These are phyloP conservation scores for Rhodamnia rubescens DNA, from an alignment of 345 rosid species.

Conservation along the genomic window DNA sequence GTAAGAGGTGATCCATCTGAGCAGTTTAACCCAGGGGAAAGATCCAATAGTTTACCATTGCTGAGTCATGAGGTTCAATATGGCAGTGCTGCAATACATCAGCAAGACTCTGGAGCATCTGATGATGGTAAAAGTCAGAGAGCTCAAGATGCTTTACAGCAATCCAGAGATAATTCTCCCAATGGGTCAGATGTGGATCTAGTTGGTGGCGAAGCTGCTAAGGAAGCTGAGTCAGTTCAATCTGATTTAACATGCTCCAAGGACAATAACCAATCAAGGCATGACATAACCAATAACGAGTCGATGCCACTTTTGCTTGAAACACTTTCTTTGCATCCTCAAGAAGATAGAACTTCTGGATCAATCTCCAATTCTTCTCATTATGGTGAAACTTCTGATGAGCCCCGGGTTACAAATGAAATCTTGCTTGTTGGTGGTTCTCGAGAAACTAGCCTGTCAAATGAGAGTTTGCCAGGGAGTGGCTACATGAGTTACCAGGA, in stretches of 20 bases:
- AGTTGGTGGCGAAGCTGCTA: not conserved
- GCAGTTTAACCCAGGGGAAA: not conserved
- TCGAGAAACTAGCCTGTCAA: slow-evolving; percentile 18
- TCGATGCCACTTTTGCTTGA: slow-evolving; percentile 26
- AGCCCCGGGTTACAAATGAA: slow-evolving; percentile 14
- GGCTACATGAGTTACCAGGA: slow-evolving; percentile 17
- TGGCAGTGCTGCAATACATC: slow-evolving; percentile 8
- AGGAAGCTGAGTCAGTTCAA: slow-evolving; percentile 17
- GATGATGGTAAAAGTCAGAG: slow-evolving; percentile 3
- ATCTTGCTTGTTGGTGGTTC: slow-evolving; percentile 10
- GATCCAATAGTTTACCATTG: not conserved
- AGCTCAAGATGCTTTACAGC: slow-evolving; percentile 8
- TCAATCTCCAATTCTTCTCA: slow-evolving; percentile 6
- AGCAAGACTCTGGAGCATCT: slow-evolving; percentile 10
- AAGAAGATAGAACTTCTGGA: slow-evolving; percentile 3
- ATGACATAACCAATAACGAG: slow-evolving; percentile 12
- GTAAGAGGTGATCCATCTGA: not conserved
- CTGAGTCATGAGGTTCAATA: slow-evolving; percentile 10
- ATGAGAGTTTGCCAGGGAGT: slow-evolving; percentile 14
- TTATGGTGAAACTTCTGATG: slow-evolving; percentile 14
- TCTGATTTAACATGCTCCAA: slow-evolving; percentile 13
- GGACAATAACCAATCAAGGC: slow-evolving; percentile 8
- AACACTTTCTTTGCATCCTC: slow-evolving; percentile 29
- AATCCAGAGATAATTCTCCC: slow-evolving; percentile 8
- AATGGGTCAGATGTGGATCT: slow-evolving; percentile 5